A percentile compares a stretch with the other conserved stretches of the same genome.
These are phyloP conservation scores for Vaccinium vitisidaea DNA, from an alignment of 148 eudicot species.

Conservation along the genomic window DNA sequence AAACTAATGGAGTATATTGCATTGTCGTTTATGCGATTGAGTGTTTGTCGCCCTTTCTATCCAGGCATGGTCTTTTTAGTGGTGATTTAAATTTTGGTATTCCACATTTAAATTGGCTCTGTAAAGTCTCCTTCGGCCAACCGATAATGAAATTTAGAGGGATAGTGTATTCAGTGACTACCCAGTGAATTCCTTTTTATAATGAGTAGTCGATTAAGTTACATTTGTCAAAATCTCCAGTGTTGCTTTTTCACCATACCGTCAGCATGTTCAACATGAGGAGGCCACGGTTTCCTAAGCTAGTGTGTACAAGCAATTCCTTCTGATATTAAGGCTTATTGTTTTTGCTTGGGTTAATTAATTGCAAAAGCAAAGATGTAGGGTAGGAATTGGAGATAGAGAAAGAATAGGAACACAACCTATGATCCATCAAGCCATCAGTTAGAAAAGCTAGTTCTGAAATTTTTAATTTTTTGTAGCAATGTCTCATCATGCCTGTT, in stretches of 20 bases:
- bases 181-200: neutral
- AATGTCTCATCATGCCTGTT: neutral
- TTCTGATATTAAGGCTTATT: neutral
- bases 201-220: neutral
- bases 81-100: no score
- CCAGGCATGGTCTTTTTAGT: no score
- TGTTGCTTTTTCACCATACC: neutral
- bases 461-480: neutral
- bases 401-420: neutral
- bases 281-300: neutral
- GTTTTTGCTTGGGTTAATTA: neutral
- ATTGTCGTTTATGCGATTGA: no score
- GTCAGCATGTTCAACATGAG: neutral
- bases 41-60: no score
- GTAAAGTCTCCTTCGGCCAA: no score
- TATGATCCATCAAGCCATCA: no score
- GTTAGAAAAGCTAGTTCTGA: neutral
- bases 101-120: no score
- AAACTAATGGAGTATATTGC: no score
- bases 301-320: neutral
- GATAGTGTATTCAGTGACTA: neutral
- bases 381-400: neutral
- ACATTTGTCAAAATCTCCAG: neutral
- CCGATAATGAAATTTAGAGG: neutral
- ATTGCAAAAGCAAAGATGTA: neutral